Conservation (phyloP, 495 filamentous ascomycete genomes). For the Penicillium canescens region DNA sequence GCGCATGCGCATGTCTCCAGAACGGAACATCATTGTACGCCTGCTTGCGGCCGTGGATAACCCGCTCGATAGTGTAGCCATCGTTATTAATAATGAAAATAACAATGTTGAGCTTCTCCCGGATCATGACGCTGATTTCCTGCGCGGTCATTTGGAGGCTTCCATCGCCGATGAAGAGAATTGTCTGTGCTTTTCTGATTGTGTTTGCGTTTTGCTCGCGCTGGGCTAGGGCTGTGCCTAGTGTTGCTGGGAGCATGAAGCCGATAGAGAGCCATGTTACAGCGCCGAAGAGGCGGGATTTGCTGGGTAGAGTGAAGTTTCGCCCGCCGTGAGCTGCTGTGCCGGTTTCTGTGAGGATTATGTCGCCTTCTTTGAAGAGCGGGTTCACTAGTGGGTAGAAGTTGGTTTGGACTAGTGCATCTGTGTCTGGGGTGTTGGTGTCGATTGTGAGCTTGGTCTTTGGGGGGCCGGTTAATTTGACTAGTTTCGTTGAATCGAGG, state of each 20-base stretch:
- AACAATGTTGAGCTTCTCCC: slow-evolving; percentile 64
- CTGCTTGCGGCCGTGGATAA: slow-evolving; percentile 71
- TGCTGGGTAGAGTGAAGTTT: slow-evolving; percentile 27
- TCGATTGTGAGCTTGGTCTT: slow-evolving; percentile 8
- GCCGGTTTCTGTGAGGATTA: slow-evolving; percentile 44
- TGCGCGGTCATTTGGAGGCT: slow-evolving; percentile 78
- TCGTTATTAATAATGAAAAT: slow-evolving; percentile 76
- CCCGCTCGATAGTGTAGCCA: slow-evolving; percentile 76
- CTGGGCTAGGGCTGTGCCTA: slow-evolving; percentile 50
- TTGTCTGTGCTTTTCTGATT: slow-evolving; percentile 31
- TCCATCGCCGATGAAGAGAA: slow-evolving; percentile 83
- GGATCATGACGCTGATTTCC: slow-evolving; percentile 76
- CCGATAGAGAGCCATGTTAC: slow-evolving; percentile 48
- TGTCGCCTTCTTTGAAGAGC: slow-evolving; percentile 35
- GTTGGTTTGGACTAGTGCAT: slow-evolving; percentile 27
- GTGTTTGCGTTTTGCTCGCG: slow-evolving; percentile 28
- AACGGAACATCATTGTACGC: slow-evolving; percentile 70
- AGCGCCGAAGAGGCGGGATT: slow-evolving; percentile 33
- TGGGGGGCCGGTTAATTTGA: slow-evolving; percentile 13
- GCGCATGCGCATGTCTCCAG: slow-evolving; percentile 60
- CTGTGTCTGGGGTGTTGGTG: slow-evolving; percentile 15
- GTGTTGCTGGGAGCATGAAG: slow-evolving; percentile 48
- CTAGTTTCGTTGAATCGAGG: slow-evolving; percentile 20
- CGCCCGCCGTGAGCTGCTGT: slow-evolving; percentile 37
- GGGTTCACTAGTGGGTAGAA: slow-evolving; percentile 33